Base-by-base conservation (phyloP, 176 grass and related monocot genomes). In the Aegilops tauschii region DNA sequence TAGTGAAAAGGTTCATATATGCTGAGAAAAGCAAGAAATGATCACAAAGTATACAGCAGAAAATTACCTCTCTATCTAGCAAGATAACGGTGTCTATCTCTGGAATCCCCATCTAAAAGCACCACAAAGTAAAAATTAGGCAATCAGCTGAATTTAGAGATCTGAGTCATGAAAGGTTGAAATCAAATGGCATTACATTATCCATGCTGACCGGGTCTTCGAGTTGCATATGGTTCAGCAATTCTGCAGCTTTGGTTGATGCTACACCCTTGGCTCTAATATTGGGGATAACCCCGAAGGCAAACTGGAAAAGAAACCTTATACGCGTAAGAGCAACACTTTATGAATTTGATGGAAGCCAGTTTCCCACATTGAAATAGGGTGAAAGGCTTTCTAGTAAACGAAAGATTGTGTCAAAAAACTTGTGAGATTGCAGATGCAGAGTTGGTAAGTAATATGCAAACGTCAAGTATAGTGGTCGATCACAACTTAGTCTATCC, bases 41-140 rank as follows among this genome's bases (percentile, higher is more conserved):
- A 54, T 40, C 25, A 58, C 49, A 52, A 49, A 74, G n/a, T 44
- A 21, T 50, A 78, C 31, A 84, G 83, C 14, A 80, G 73, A n/a
- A 69, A 36, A 42, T 32, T 93, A 98, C 96, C 91, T 98, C 96
- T 92, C 96, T 90, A 59, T 98, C 96, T 68, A 98, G 65, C 72
- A 98, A 87, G 92, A 98, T 90, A 73, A 98, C 81, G 32, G 96
- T 98, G 84, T 98, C 92, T 89, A 98, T 98, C 83, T 98, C 96
- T 4, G 93, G 90, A 86, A 88, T 79, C 29, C 84, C 96, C 91
- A 96, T 89, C 96, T 98, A 85, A 73, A 69, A 67, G 58, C 47
- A 93, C 39, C 67, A 83, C 0, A 81, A 85, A 69, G 27, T 12
- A 58, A 45, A 21, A 23, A 16, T 50, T 76, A 81, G 36, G 36